phyloP scores from a whole-genome alignment of 495 filamentous ascomycete species.

The Lasiosphaeria hispida region DNA sequence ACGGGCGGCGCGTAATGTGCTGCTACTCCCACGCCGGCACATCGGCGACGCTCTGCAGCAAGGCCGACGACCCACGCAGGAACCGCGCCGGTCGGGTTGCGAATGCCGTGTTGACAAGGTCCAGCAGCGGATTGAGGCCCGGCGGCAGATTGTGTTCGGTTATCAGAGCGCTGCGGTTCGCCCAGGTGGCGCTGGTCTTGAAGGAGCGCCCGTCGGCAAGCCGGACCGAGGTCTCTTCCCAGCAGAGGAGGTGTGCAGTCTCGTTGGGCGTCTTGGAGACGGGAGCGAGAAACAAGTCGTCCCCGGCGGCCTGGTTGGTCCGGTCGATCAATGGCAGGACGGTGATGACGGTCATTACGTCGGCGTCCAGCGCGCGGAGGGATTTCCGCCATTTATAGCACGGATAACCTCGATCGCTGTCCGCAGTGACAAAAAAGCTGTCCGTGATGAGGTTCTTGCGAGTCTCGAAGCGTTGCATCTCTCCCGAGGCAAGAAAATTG shows the following conservation, averaged over 20 bases:
- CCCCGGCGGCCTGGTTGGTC: background rate
- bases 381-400: background rate
- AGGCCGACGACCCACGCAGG: background rate
- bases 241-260: background rate
- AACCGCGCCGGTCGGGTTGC: background rate
- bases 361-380: background rate
- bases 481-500: background rate
- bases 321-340: background rate
- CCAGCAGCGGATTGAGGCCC: background rate
- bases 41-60: no score
- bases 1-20: no score
- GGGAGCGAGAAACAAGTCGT: background rate
- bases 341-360: background rate
- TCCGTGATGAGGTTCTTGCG: conserved; percentile 1
- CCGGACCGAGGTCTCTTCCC: background rate
- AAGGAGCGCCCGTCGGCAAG: background rate
- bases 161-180: background rate
- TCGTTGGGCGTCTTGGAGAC: background rate
- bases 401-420: background rate
- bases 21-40: no score
- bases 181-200: conserved; percentile 1
- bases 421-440: background rate
- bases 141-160: background rate
- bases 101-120: background rate
- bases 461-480: background rate